phyloP scores from a whole-genome alignment of 2,329 filamentous ascomycete genomes.

The Scytalidium sp. region DNA sequence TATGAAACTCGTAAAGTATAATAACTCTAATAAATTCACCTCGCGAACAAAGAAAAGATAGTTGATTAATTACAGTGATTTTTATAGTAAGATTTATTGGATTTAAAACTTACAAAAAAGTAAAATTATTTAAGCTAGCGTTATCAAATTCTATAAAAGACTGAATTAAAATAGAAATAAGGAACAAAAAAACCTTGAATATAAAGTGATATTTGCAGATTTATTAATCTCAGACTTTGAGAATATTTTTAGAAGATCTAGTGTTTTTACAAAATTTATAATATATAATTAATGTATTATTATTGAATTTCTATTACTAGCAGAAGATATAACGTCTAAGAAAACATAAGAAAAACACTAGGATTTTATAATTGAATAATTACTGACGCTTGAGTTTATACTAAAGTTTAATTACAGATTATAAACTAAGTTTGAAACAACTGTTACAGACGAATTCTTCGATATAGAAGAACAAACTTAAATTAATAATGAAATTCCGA shows the following conservation, averaged over 20 bases:
- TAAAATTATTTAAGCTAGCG: background rate
- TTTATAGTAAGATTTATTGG: background rate
- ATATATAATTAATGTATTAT: background rate
- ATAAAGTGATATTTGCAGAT: background rate
- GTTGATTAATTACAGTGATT: background rate
- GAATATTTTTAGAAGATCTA: background rate
- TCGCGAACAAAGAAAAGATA: background rate
- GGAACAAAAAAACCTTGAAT: background rate
- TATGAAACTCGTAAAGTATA: background rate
- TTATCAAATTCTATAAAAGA: background rate
- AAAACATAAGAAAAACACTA: background rate
- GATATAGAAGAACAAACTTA: background rate
- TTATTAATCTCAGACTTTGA: background rate
- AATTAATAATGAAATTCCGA: background rate
- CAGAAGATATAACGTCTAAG: too few species aligned
- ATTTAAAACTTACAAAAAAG: background rate
- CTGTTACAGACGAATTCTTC: background rate
- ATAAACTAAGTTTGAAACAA: background rate
- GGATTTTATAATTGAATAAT: background rate
- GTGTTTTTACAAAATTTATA: background rate
- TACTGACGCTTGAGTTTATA: background rate
- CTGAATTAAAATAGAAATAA: background rate
- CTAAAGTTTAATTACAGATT: background rate
- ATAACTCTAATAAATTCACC: background rate
- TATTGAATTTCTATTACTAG: too few species aligned